Evolutionary conservation across 306 rosid species (phyloP), one percentile per base, ranked within the genome.

Genomic region (Lablab purpureus): DNA sequence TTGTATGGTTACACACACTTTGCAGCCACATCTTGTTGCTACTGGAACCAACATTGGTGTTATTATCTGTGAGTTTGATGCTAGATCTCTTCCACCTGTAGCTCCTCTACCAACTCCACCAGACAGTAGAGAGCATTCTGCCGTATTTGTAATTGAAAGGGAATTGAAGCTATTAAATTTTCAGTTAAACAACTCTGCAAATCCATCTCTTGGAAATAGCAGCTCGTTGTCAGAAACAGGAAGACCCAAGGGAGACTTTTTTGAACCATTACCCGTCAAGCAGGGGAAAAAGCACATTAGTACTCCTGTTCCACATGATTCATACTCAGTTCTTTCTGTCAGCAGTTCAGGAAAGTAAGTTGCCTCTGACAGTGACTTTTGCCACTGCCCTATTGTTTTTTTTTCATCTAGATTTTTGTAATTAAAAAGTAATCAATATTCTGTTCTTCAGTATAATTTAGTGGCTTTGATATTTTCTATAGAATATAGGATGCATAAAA

Each of bases 331-430:
- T 78, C 97, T 96, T 81, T 96, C 99, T 79, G 87, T 93, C 55
- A 96, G 99, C 95, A 90, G 94, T 87, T 96, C 99, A 4, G 99
- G 98, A 85, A 96, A 96, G 99, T 96, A 90, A 90, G 99, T 89
- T 83, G 73, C 85, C 27, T 50, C 74, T 69, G 67, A 43, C 15
- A 12, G 12, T 8, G 49, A 71, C 37, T 56, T 76, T 80, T 83
- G 21, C 75, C 58, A 47, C 67, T 55, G 67, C 55, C 63, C 27
- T 69, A 22, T 27, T 70, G 17, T 30, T 19, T 18, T 21, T 45
- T 63, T 9, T 7, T 40, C 18, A 36, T 17, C 11, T 22, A 50
- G 36, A 55, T 54, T 36, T 76, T 43, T 67, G 51, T 60, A 37
- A 73, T 62, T 73, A 37, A 12, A 40, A 63, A 19, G 60, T 23